phyloP scores from a whole-genome alignment of 2,329 filamentous ascomycete species.

The Aspergillus glaucus region DNA sequence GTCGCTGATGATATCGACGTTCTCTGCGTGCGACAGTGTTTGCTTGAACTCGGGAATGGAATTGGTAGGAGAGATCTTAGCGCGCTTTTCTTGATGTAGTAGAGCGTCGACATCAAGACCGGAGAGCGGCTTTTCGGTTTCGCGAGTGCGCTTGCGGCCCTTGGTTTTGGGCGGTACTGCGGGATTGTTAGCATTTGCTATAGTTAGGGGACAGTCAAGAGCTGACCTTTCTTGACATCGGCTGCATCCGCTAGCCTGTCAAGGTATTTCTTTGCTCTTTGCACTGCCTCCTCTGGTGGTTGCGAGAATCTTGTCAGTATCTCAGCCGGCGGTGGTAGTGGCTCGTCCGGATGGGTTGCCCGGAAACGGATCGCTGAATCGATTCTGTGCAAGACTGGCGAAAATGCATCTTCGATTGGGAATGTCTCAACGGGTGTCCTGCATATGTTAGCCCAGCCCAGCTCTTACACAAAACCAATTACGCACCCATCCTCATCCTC shows the following conservation, averaged over 20 bases:
- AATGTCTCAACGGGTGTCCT: constrained; percentile 61
- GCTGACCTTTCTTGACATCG: constrained; percentile 72
- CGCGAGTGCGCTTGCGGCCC: constrained; percentile 60
- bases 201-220: not conserved
- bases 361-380: constrained; percentile 78
- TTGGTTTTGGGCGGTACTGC: constrained; percentile 72
- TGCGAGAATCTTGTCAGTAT: constrained; percentile 66
- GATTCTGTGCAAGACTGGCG: constrained; percentile 79
- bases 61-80: constrained; percentile 60
- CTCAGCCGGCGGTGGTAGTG: constrained; percentile 56
- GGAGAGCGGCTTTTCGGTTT: constrained; percentile 74
- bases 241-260: constrained; percentile 61
- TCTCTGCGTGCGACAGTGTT: constrained; percentile 56
- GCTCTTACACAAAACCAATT: not conserved
- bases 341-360: constrained; percentile 64
- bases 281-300: constrained; percentile 62
- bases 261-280: constrained; percentile 53
- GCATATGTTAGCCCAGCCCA: constrained; percentile 1
- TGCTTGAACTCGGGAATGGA: constrained; percentile 88
- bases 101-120: constrained; percentile 81
- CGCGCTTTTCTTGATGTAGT: constrained; percentile 53
- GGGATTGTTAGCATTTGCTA: constrained; percentile 16
- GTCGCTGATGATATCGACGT: constrained; percentile 57
- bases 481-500: constrained; percentile 68
- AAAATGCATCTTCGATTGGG: constrained; percentile 73